A percentile compares a stretch with the other conserved stretches of the same genome.
Conservation (phyloP, 306 rosid species). For the Cicer bijugum region DNA sequence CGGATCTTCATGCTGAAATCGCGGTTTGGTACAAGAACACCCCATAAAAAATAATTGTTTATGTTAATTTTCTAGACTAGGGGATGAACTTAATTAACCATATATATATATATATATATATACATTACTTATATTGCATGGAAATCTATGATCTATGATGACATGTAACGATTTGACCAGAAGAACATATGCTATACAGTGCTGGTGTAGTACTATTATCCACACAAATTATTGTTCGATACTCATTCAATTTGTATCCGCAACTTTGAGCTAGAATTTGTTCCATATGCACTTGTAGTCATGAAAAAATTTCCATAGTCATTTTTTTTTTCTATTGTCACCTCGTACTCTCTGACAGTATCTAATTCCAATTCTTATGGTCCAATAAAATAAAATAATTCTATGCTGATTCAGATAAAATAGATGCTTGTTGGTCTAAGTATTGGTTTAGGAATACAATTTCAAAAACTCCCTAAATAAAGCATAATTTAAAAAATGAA, state of each 20-base stretch:
- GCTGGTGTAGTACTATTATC: neutral
- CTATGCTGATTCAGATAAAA: constrained; percentile 5
- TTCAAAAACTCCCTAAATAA: neutral
- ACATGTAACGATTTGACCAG: neutral
- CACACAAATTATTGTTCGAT: neutral
- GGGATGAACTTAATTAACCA: neutral
- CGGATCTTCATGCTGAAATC: constrained; percentile 45
- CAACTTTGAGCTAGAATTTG: constrained; percentile 31
- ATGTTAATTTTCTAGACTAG: neutral
- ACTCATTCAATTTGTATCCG: constrained; percentile 14
- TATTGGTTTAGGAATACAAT: neutral
- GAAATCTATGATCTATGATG: neutral
- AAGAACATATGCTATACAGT: neutral
- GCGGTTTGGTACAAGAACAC: constrained; percentile 52
- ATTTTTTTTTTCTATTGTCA: neutral
- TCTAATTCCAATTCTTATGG: constrained; percentile 40
- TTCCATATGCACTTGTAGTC: constrained; percentile 17
- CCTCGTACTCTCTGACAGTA: neutral
- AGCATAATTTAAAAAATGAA: too few relatives aligned
- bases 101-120: too few relatives aligned
- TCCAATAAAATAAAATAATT: neutral
- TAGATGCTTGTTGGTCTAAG: constrained; percentile 7
- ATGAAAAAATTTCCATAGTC: neutral
- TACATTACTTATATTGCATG: constrained; percentile 1
- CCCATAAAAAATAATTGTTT: constrained; percentile 43